Evolutionary conservation across 2,329 filamentous ascomycete genomes (phyloP).

Genomic region (Phyllosticta citrichinensis): DNA sequence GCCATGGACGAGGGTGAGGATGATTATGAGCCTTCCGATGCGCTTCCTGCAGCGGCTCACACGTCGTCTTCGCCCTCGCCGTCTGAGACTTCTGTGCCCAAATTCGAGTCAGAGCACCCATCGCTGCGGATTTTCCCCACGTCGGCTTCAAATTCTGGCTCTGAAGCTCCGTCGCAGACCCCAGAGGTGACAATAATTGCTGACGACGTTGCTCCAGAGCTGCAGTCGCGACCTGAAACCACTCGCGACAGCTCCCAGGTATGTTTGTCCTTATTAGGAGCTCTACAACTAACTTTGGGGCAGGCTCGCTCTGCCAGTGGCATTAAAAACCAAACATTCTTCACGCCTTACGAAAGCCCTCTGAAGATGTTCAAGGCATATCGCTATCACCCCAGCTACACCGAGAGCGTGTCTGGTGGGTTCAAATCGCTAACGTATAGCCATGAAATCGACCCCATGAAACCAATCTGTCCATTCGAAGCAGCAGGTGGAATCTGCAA

Average conservation of each 20-base stretch:
- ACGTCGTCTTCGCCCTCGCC: not conserved
- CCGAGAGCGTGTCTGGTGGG: slow-evolving; percentile 59
- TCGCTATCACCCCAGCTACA: slow-evolving; percentile 76
- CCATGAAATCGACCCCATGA: slow-evolving; percentile 71
- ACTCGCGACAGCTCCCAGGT: slow-evolving; percentile 13
- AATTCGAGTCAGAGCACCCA: not conserved
- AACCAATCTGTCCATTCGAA: slow-evolving; percentile 68
- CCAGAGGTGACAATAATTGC: slow-evolving; percentile 16
- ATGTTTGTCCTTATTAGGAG: slow-evolving; percentile 12
- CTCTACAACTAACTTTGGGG: slow-evolving; percentile 9
- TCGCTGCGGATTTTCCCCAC: not conserved
- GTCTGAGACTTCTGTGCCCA: not conserved
- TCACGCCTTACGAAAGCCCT: slow-evolving; percentile 69
- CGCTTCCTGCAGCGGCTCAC: slow-evolving; percentile 16
- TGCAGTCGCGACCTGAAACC: slow-evolving; percentile 20
- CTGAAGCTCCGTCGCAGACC: slow-evolving; percentile 11
- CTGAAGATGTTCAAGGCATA: slow-evolving; percentile 76
- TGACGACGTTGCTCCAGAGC: slow-evolving; percentile 31
- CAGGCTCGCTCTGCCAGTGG: not conserved
- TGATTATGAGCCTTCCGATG: slow-evolving; percentile 25
- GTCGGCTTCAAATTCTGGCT: not conserved
- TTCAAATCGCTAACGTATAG: slow-evolving; percentile 89
- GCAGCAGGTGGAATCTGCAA: slow-evolving; percentile 62
- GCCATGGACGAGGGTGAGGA: slow-evolving; percentile 10
- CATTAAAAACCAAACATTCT: slow-evolving; percentile 19